These are phyloP conservation scores for Geotrichum candidum DNA, from an alignment of 1,139 yeast genomes.

Conservation along the genomic window DNA sequence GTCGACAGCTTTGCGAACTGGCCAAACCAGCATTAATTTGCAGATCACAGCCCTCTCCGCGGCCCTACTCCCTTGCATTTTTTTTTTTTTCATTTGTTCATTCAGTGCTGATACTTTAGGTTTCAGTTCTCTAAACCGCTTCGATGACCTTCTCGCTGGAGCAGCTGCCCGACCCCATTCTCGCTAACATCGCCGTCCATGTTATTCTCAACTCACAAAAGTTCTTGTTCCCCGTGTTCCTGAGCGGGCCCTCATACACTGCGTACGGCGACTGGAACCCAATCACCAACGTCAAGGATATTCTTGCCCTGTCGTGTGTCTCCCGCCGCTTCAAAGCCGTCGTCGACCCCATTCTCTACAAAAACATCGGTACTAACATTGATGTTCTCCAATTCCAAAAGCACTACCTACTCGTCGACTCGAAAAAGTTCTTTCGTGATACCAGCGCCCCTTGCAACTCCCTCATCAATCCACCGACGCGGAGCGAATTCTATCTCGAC, in stretches of 20 bases:
- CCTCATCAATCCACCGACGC: background rate
- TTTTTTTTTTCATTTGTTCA: background rate
- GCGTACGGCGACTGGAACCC: constrained; percentile 2
- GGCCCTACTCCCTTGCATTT: background rate
- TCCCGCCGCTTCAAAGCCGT: background rate
- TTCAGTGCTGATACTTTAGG: background rate
- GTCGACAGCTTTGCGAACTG: no score
- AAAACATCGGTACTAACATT: background rate
- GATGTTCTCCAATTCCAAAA: background rate
- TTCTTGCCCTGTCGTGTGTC: background rate
- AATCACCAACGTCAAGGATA: background rate
- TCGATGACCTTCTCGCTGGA: background rate
- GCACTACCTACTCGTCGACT: background rate
- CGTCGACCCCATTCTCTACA: background rate
- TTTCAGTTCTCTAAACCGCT: no score
- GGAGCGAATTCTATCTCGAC: background rate
- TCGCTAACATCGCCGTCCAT: background rate
- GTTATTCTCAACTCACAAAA: background rate
- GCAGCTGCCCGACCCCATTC: background rate
- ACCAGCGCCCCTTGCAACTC: background rate
- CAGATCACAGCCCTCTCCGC: no score
- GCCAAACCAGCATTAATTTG: no score
- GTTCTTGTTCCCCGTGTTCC: background rate
- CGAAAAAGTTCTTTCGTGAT: background rate
- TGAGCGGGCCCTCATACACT: background rate